phyloP scores from a whole-genome alignment of 2,329 filamentous ascomycete species.

The Fusarium illudens region DNA sequence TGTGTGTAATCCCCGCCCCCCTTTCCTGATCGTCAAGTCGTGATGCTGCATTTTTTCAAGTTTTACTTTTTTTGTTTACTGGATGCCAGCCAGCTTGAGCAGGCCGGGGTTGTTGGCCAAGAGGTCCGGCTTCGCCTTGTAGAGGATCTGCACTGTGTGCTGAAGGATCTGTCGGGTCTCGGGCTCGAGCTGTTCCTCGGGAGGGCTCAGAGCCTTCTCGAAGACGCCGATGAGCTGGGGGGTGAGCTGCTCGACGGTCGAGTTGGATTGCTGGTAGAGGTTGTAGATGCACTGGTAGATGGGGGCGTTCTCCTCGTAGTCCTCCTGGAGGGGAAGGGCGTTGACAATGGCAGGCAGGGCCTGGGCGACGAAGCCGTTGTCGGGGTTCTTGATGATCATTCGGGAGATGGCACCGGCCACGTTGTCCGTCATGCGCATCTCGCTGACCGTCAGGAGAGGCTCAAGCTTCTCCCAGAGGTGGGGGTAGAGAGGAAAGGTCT shows the following conservation, averaged over 20 bases:
- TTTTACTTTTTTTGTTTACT: slow-evolving; percentile 31
- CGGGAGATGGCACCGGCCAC: slow-evolving; percentile 89
- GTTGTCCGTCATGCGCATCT: slow-evolving; percentile 89
- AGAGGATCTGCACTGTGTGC: slow-evolving; percentile 65
- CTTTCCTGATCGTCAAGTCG: slow-evolving; percentile 30
- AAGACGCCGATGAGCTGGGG: slow-evolving; percentile 75
- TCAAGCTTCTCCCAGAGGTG: slow-evolving; percentile 87
- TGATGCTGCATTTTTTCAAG: slow-evolving; percentile 12
- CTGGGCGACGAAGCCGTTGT: slow-evolving; percentile 79
- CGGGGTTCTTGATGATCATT: slow-evolving; percentile 91
- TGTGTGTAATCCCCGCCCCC: slow-evolving; percentile 20
- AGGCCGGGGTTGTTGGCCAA: slow-evolving; percentile 46
- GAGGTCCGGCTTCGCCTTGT: slow-evolving; percentile 48
- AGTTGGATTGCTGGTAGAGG: slow-evolving; percentile 78
- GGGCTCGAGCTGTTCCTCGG: slow-evolving; percentile 78
- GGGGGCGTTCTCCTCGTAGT: slow-evolving; percentile 96
- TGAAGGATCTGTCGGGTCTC: slow-evolving; percentile 74
- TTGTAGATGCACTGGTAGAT: slow-evolving; percentile 90
- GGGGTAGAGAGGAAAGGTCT: slow-evolving; percentile 78
- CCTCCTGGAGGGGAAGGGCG: slow-evolving; percentile 87
- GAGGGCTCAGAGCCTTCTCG: slow-evolving; percentile 74
- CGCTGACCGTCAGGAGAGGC: slow-evolving; percentile 78
- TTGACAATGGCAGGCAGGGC: slow-evolving; percentile 83
- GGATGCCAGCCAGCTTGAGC: slow-evolving; percentile 44
- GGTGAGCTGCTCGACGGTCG: slow-evolving; percentile 74